These are phyloP conservation scores for Picea sitchensis DNA, from an alignment of 75 land plant species.

Conservation along the genomic window DNA sequence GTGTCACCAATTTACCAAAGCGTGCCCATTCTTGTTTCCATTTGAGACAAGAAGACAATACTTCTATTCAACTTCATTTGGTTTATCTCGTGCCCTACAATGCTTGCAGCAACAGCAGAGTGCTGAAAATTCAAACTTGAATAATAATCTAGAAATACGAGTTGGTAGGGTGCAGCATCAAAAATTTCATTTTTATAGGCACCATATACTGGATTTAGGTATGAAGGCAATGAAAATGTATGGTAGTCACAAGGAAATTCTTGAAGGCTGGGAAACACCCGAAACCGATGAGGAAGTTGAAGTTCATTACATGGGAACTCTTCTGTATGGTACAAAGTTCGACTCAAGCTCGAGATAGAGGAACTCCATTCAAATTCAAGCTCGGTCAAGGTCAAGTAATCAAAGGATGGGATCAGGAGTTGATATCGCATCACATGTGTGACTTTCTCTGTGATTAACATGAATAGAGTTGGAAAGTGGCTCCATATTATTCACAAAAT, in stretches of 20 bases:
- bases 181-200: constrained; percentile 67
- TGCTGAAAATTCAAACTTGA: constrained; percentile 16
- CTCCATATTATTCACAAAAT: too few species aligned
- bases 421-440: too few species aligned
- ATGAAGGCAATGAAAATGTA: constrained; percentile 37
- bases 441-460: too few species aligned
- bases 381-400: too few species aligned
- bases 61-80: constrained; percentile 28
- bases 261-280: constrained; percentile 27
- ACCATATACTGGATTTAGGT: constrained; percentile 72
- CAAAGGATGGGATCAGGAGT: too few species aligned
- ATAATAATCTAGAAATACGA: constrained; percentile 26
- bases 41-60: constrained; percentile 81
- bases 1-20: constrained; percentile 68
- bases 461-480: too few species aligned
- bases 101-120: constrained; percentile 21
- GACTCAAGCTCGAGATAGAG: too few species aligned
- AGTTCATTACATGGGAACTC: background rate
- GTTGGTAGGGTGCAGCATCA: constrained; percentile 31
- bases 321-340: too few species aligned
- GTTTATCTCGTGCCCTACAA: too few species aligned
- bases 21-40: constrained; percentile 5
- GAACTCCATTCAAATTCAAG: too few species aligned
- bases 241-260: constrained; percentile 23
- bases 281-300: too few species aligned